Evolutionary conservation across 2,329 filamentous ascomycete genomes (phyloP).

Genomic region (Fusarium nematophilum): DNA sequence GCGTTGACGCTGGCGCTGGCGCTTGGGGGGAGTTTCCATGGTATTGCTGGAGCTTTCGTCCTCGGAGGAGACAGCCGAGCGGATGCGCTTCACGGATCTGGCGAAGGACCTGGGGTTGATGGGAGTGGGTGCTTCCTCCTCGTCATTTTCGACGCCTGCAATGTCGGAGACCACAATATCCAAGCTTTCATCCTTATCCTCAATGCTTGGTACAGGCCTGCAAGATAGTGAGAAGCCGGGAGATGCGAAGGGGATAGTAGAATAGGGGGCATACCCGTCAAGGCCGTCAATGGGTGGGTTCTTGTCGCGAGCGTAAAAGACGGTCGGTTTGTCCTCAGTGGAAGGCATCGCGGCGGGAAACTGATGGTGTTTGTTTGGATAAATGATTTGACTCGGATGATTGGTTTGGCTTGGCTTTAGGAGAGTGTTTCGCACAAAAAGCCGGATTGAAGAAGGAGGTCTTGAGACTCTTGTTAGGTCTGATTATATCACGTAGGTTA

Average conservation of each 20-base stretch:
- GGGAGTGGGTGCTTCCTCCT: neutral
- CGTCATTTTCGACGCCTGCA: constrained; percentile 14
- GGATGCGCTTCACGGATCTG: constrained; percentile 3
- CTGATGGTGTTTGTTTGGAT: neutral
- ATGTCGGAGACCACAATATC: constrained; percentile 20
- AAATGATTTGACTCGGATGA: neutral
- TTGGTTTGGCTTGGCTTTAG: no score
- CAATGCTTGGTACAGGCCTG: constrained; percentile 25
- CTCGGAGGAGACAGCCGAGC: constrained; percentile 1
- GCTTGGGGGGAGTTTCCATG: constrained; percentile 16
- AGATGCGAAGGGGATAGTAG: no score
- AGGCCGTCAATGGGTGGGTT: constrained; percentile 19
- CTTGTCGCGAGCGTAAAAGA: constrained; percentile 40
- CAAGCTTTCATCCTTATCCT: constrained; percentile 11
- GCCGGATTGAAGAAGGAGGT: no score
- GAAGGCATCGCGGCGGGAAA: constrained; percentile 26
- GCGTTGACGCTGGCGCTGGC: constrained; percentile 26
- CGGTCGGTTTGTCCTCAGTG: constrained; percentile 5
- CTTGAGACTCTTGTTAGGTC: no score
- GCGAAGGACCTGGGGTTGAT: neutral
- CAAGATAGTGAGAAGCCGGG: neutral
- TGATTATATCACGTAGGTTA: no score
- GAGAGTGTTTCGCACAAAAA: neutral
- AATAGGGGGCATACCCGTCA: constrained; percentile 13
- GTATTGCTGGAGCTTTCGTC: neutral